phyloP scores from a whole-genome alignment of 2,329 filamentous ascomycete genomes.

The Hymenotorrendiella dingleyae region DNA sequence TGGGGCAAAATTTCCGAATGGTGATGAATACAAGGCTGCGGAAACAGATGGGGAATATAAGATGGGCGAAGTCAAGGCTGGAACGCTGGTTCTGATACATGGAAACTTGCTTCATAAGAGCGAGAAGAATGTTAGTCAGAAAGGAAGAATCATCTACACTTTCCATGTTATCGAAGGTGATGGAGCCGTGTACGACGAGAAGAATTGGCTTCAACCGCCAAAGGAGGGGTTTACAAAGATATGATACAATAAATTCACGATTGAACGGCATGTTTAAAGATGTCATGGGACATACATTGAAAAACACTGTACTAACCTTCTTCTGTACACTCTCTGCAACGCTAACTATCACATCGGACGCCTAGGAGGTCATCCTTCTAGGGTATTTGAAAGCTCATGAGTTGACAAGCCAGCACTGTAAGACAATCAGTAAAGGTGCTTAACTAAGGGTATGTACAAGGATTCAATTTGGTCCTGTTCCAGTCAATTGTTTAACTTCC shows the following conservation, averaged over 20 bases:
- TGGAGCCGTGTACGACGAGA: slow-evolving; percentile 66
- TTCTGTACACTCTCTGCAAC: too few relatives aligned
- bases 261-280: neutral
- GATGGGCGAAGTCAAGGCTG: slow-evolving; percentile 82
- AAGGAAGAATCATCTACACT: slow-evolving; percentile 91
- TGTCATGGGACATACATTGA: too few relatives aligned
- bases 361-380: too few relatives aligned
- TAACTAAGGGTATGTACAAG: too few relatives aligned
- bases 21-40: slow-evolving; percentile 40
- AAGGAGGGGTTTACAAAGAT: slow-evolving; percentile 61
- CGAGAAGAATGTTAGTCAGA: slow-evolving; percentile 80
- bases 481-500: too few relatives aligned
- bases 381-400: too few relatives aligned
- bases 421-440: too few relatives aligned
- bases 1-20: slow-evolving; percentile 56
- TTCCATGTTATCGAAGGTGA: slow-evolving; percentile 93
- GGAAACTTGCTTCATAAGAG: slow-evolving; percentile 95
- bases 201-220: slow-evolving; percentile 91
- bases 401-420: too few relatives aligned
- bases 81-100: slow-evolving; percentile 87
- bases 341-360: too few relatives aligned
- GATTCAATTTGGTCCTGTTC: too few relatives aligned
- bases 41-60: slow-evolving; percentile 57
- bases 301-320: neutral
- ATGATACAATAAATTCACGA: slow-evolving; percentile 8